A percentile compares a stretch with the other conserved stretches of the same genome.
Evolutionary conservation across 495 filamentous ascomycete genomes (phyloP).

Genomic region (Usnea hakonensis): DNA sequence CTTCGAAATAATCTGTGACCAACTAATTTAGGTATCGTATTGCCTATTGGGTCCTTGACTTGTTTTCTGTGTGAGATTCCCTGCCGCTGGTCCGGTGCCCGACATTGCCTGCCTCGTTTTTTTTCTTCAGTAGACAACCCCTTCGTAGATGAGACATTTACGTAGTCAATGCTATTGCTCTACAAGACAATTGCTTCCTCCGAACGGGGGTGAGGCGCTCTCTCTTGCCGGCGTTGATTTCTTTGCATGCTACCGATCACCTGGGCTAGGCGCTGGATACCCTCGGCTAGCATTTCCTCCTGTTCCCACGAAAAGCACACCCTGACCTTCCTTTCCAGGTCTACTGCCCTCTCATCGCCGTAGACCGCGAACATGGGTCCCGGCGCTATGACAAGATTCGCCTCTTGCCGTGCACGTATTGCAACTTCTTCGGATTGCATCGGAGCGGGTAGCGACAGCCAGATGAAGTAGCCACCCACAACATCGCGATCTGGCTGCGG

Average conservation of each 20-base stretch:
- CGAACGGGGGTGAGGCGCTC: not conserved
- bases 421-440: slow-evolving; percentile 50
- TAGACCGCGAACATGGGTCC: slow-evolving; percentile 62
- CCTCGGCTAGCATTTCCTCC: slow-evolving; percentile 58
- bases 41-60: not conserved
- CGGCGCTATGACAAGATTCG: slow-evolving; percentile 54
- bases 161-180: not conserved
- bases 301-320: slow-evolving; percentile 73
- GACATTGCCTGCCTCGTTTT: not conserved
- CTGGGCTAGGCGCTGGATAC: slow-evolving; percentile 51
- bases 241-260: slow-evolving; percentile 24
- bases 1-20: not conserved
- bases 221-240: slow-evolving; percentile 6
- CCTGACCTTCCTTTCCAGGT: slow-evolving; percentile 50
- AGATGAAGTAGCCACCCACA: slow-evolving; percentile 74
- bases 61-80: not conserved
- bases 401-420: slow-evolving; percentile 42
- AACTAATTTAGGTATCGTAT: too few species aligned
- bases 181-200: not conserved
- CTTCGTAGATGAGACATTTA: not conserved
- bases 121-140: not conserved
- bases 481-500: slow-evolving; percentile 30
- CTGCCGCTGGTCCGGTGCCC: not conserved
- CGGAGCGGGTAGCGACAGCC: slow-evolving; percentile 54
- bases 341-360: slow-evolving; percentile 41